A percentile compares a stretch with the other conserved stretches of the same genome.
Evolutionary conservation across 352 stramenopile genomes (phyloP).

Genomic region (Globisporangium lucens): DNA sequence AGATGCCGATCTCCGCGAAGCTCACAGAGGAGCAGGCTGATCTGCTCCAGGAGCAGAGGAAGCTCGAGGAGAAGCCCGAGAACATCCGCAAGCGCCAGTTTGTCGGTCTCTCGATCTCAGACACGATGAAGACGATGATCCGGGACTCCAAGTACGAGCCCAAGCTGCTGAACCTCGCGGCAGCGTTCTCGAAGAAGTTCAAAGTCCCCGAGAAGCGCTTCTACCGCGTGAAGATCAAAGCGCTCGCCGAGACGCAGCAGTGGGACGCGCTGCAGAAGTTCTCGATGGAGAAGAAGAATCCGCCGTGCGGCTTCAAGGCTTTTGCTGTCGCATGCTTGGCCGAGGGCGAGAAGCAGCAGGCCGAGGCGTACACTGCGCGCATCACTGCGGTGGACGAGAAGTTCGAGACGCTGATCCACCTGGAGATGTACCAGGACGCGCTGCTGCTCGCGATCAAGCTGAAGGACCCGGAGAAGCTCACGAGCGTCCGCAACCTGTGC

Average conservation of each 20-base stretch:
- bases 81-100: slow-evolving; percentile 81
- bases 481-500: slow-evolving; percentile 77
- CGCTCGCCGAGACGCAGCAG: slow-evolving; percentile 77
- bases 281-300: slow-evolving; percentile 83
- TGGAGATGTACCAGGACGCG: slow-evolving; percentile 82
- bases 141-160: slow-evolving; percentile 80
- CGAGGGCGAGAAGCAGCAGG: slow-evolving; percentile 75
- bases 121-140: slow-evolving; percentile 83
- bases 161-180: slow-evolving; percentile 66
- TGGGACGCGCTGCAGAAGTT: slow-evolving; percentile 89
- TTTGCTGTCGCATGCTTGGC: slow-evolving; percentile 78
- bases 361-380: slow-evolving; percentile 76
- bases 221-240: slow-evolving; percentile 90
- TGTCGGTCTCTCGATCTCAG: slow-evolving; percentile 78
- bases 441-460: slow-evolving; percentile 81
- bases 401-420: slow-evolving; percentile 84
- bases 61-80: slow-evolving; percentile 78
- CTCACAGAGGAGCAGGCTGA: slow-evolving; percentile 86
- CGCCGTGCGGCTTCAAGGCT: slow-evolving; percentile 81
- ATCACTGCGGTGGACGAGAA: slow-evolving; percentile 84
- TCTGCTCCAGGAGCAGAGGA: slow-evolving; percentile 80
- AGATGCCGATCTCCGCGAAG: slow-evolving; percentile 62
- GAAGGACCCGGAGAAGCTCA: slow-evolving; percentile 86
- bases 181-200: slow-evolving; percentile 82
- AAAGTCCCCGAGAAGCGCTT: slow-evolving; percentile 90